Base-by-base conservation (phyloP, 345 rosid species). In the Zanthoxylum bungeanum region DNA sequence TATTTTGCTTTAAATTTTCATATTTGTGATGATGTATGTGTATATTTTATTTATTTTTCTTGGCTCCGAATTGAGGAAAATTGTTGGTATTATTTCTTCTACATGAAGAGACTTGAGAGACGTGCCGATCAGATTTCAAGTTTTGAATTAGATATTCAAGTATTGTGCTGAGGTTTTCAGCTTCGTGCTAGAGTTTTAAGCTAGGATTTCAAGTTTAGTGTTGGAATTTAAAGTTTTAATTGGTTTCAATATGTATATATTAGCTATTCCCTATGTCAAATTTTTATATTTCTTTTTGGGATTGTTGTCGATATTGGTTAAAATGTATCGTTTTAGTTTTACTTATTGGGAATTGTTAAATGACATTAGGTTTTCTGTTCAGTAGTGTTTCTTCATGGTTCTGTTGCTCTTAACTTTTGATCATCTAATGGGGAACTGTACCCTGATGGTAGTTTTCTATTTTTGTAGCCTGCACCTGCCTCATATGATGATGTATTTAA, bases 401-500 rank as follows among this genome's bases (percentile, higher is more conserved):
- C 19, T 44, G 30, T 21, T 34, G 39, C 21, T 50, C 14, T 12
- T 67, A 60, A 24, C 52, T 14, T 16, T 16, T 37, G 62, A 53
- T 64, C 5, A 3, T 66, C 39, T 31, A 1, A n/a, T 36, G 55
- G 73, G 56, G 31, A 66, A 40, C 52, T 31, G 21, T 60, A 25
- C 37, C 30, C 24, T 10, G 34, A 25, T 52, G 27, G 70, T 4
- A 69, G 24, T 66, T 69, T 12, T 69, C 24, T 44, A 46, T 77
- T 71, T 34, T 39, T 83, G 81, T 92, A 96, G 99, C 81, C 97
- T 76, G 87, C 92, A 10, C 99, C 99, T 60, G 77, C 95, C 51
- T 86, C 97, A n/a, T 96, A 93, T 74, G 89, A 93, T 77, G 93
- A 87, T 75, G 98, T 96, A 6, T 96, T 93, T 78, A 89, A 82